Percentiles rank a stretch among this genome's conserved stretches.
phyloP scores from a whole-genome alignment of 1,284 basidiomycete species.

The Ganoderma resinaceum region DNA sequence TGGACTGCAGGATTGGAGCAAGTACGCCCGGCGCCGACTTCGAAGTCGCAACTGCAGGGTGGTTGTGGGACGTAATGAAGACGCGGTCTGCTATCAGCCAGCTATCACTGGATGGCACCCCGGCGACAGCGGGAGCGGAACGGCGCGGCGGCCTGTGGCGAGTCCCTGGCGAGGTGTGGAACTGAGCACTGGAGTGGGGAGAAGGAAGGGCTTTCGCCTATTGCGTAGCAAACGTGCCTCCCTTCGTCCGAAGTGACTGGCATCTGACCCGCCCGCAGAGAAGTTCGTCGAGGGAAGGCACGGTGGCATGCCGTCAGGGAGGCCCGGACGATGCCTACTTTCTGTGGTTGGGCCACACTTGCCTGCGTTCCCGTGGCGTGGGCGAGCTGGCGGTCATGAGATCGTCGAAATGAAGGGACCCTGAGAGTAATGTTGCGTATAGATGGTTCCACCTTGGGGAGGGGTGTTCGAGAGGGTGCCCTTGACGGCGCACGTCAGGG shows the following conservation, averaged over 20 bases:
- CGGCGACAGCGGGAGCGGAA: slow-evolving; percentile 10
- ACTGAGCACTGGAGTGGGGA: neutral
- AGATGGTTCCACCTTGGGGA: neutral
- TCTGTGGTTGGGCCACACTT: neutral
- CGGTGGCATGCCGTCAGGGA: neutral
- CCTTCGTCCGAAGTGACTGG: neutral
- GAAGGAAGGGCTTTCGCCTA: slow-evolving; percentile 4
- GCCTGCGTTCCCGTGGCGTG: slow-evolving; percentile 7
- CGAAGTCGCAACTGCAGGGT: slow-evolving; percentile 6
- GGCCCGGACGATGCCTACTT: neutral
- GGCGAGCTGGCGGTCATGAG: slow-evolving; percentile 18
- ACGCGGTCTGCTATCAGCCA: slow-evolving; percentile 1
- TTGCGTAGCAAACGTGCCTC: slow-evolving; percentile 13
- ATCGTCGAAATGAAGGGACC: slow-evolving; percentile 13
- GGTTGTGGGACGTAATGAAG: slow-evolving; percentile 9
- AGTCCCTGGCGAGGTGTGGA: neutral
- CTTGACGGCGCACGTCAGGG: neutral
- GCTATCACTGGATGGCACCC: slow-evolving; percentile 5
- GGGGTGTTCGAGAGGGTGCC: neutral
- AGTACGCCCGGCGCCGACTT: neutral
- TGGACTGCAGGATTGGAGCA: neutral
- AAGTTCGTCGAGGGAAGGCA: neutral
- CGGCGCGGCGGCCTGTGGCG: neutral
- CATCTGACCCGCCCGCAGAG: slow-evolving; percentile 17
- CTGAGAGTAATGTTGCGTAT: slow-evolving; percentile 13